These are phyloP conservation scores for Pseudogymnoascus sp. DNA, from an alignment of 2,329 filamentous ascomycete genomes.

Conservation along the genomic window DNA sequence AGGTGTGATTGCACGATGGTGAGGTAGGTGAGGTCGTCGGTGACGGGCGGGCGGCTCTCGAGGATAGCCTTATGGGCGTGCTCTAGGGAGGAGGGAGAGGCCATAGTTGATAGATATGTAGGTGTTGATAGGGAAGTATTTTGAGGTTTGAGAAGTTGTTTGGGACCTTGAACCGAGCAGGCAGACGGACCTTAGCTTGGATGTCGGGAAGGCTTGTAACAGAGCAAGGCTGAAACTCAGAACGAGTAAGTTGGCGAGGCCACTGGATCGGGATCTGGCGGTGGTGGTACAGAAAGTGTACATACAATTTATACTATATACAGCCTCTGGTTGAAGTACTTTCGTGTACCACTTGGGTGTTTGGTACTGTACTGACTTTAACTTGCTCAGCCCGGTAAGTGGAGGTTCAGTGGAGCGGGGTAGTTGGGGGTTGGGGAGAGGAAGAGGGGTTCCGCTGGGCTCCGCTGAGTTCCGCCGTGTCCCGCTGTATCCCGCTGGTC, in stretches of 20 bases:
- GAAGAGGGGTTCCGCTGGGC: background rate
- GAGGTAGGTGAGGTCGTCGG: constrained; percentile 67
- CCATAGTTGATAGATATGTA: background rate
- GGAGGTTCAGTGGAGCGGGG: background rate
- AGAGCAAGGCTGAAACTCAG: background rate
- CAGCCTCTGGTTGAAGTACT: background rate
- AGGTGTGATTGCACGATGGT: constrained; percentile 70
- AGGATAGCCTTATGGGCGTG: constrained; percentile 23
- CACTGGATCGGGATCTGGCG: background rate
- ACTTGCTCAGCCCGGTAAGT: background rate
- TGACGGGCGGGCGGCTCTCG: constrained; percentile 36
- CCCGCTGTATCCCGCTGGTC: background rate
- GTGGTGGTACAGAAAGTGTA: background rate
- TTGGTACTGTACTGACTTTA: background rate
- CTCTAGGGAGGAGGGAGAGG: constrained; percentile 9
- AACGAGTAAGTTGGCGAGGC: background rate
- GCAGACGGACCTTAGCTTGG: background rate
- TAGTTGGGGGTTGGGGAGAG: background rate
- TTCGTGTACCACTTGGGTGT: background rate
- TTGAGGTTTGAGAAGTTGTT: background rate
- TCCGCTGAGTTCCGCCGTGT: background rate
- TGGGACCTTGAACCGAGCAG: background rate
- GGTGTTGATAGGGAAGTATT: background rate
- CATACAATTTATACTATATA: background rate
- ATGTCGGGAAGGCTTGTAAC: background rate